phyloP scores from a whole-genome alignment of 1,139 yeast species.

The Citeromyces hawaiiensis region DNA sequence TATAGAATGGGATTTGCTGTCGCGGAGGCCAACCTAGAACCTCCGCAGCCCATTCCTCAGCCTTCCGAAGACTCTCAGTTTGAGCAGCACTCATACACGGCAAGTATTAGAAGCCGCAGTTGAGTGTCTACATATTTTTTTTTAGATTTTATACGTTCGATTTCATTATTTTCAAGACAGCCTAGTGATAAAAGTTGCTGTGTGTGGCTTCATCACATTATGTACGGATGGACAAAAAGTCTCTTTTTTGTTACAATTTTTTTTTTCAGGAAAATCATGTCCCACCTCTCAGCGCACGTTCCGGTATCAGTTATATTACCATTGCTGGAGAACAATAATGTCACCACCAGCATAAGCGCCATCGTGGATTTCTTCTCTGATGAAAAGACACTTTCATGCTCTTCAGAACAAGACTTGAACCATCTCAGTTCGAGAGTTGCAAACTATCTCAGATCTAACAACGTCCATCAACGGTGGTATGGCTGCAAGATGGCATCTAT shows the following conservation, averaged over 20 bases:
- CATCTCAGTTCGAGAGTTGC: constrained; percentile 43
- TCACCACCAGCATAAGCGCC: neutral
- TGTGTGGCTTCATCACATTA: neutral
- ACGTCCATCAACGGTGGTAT: constrained; percentile 42
- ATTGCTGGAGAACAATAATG: constrained; percentile 2
- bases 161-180: too few relatives aligned
- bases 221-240: neutral
- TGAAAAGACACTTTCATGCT: constrained; percentile 10
- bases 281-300: neutral
- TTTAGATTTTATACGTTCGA: too few relatives aligned
- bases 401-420: constrained; percentile 33
- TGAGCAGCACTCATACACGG: neutral
- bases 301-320: constrained; percentile 3
- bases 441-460: constrained; percentile 38
- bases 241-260: too few relatives aligned
- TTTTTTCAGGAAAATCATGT: neutral
- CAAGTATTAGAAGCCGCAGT: neutral
- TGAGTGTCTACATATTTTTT: neutral
- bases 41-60: neutral
- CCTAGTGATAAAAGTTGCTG: too few relatives aligned
- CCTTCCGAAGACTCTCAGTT: neutral
- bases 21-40: neutral
- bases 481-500: constrained; percentile 45
- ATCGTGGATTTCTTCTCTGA: constrained; percentile 7
- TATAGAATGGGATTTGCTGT: neutral